Evolutionary conservation across 2,329 filamentous ascomycete genomes (phyloP).

Genomic region (Sarocladiaceae sp.): DNA sequence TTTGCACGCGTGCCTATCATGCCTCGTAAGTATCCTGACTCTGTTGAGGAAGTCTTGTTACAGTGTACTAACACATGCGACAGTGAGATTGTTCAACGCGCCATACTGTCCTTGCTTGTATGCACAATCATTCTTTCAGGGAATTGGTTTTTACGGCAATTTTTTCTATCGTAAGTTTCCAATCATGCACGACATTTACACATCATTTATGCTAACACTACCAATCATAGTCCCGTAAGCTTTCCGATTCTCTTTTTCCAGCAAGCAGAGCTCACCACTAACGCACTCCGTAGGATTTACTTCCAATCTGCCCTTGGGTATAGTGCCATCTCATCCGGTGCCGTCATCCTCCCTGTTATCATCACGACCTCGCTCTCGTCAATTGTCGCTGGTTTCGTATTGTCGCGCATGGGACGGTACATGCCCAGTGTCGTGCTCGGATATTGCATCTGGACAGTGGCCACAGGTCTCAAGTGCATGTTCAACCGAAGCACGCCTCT

Average conservation of each 20-base stretch:
- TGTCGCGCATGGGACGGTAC: conserved; percentile 24
- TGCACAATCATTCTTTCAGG: conserved; percentile 22
- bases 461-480: conserved; percentile 25
- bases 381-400: conserved; percentile 25
- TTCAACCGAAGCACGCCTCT: conserved; percentile 20
- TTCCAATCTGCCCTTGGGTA: conserved; percentile 26
- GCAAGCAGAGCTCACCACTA: background rate
- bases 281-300: conserved; percentile 18
- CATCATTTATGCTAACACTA: background rate
- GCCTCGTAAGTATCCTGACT: conserved; percentile 12
- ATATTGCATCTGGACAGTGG: conserved; percentile 30
- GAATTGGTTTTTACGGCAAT: conserved; percentile 24
- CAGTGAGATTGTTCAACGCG: conserved; percentile 18
- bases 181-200: background rate
- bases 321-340: conserved; percentile 23
- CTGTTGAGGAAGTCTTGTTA: background rate
- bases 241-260: background rate
- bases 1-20: conserved; percentile 22
- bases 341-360: conserved; percentile 24
- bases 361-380: conserved; percentile 22
- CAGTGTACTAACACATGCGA: background rate
- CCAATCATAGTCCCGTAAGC: background rate
- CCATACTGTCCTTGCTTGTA: conserved; percentile 18
- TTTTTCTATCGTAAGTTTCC: conserved; percentile 21
- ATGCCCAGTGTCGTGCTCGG: conserved; percentile 25